Conservation (phyloP, 805 yeast genomes). For the Candida boidinii region DNA sequence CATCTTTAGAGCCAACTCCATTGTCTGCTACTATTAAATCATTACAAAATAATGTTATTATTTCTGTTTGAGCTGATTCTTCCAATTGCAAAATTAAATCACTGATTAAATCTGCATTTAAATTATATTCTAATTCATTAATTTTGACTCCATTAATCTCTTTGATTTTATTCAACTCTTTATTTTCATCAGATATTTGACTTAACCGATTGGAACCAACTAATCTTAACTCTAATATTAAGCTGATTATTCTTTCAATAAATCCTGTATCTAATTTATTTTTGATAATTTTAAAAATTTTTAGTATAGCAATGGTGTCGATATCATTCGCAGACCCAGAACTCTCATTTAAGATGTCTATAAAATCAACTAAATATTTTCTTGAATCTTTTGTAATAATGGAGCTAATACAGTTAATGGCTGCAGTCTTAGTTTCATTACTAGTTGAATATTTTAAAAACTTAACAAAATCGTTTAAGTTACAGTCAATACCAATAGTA, state of each 20-base stretch:
- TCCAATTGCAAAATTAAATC: too few species aligned
- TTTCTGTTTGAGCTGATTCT: too few species aligned
- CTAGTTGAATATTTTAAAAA: background rate
- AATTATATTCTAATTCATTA: constrained; percentile 4
- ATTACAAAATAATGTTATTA: too few species aligned
- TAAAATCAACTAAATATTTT: constrained; percentile 29
- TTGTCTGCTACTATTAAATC: too few species aligned
- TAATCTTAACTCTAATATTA: too few species aligned
- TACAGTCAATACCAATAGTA: constrained; percentile 21
- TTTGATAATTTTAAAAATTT: too few species aligned
- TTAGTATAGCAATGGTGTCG: constrained; percentile 7
- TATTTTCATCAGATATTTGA: too few species aligned
- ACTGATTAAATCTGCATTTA: too few species aligned
- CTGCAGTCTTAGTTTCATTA: constrained; percentile 31
- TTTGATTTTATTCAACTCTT: constrained; percentile 1
- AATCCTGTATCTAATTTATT: too few species aligned
- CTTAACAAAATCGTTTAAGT: constrained; percentile 20
- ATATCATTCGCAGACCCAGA: constrained; percentile 1
- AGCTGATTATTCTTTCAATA: too few species aligned
- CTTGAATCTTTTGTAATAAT: constrained; percentile 31
- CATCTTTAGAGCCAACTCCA: too few species aligned
- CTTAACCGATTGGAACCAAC: too few species aligned
- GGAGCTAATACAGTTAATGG: constrained; percentile 47
- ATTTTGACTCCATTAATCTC: background rate
- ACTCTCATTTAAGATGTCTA: constrained; percentile 1